These are phyloP conservation scores for Knoxia roxburghii DNA, from an alignment of 257 asterid species.

Conservation along the genomic window DNA sequence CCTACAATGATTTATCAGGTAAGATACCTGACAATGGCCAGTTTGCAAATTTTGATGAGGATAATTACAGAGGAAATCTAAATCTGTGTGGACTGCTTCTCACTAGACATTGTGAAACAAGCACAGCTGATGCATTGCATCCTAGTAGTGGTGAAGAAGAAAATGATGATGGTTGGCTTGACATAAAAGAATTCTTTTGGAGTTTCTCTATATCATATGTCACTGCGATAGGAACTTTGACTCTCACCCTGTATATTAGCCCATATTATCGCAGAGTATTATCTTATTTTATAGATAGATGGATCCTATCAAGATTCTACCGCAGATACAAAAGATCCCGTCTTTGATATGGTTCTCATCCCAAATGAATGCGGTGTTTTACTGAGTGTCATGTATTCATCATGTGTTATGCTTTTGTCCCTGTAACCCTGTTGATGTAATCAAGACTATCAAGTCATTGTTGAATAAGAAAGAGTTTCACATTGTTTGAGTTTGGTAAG, in stretches of 20 bases:
- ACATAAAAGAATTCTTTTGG: background rate
- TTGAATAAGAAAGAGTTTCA: too few species aligned
- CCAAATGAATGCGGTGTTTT: too few species aligned
- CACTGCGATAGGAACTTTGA: background rate
- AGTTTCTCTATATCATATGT: background rate
- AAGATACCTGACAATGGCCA: background rate
- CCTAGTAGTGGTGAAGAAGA: background rate
- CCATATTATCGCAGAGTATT: background rate
- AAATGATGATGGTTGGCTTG: background rate
- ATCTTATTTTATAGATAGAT: background rate
- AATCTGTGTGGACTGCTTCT: slow-evolving; percentile 7
- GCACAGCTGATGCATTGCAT: background rate
- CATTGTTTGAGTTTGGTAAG: too few species aligned
- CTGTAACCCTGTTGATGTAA: too few species aligned
- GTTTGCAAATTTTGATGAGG: slow-evolving; percentile 11
- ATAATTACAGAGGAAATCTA: slow-evolving; percentile 12
- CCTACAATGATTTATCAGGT: slow-evolving; percentile 14
- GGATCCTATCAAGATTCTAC: background rate
- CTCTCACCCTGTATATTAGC: background rate
- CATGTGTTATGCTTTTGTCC: too few species aligned
- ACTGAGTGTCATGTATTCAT: too few species aligned
- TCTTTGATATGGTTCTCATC: too few species aligned
- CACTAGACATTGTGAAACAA: background rate
- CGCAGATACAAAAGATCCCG: background rate
- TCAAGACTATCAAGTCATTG: background rate